phyloP scores from a whole-genome alignment of 2,329 filamentous ascomycete species.

The Cucurbitaria berberidis region DNA sequence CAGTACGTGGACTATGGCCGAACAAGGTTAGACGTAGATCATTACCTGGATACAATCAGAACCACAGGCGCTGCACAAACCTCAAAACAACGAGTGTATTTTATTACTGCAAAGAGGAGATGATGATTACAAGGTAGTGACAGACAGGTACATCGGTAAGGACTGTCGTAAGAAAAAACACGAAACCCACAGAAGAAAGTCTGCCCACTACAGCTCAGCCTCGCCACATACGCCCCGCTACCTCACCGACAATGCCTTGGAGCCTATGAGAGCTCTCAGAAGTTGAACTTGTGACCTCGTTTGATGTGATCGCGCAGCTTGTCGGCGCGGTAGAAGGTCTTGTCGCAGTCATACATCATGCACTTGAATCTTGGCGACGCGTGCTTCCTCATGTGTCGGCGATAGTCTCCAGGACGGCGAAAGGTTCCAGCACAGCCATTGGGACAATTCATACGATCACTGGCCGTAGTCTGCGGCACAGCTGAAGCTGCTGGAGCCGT shows the following conservation, averaged over 20 bases:
- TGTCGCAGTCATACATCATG: conserved; percentile 9
- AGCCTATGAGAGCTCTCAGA: background rate
- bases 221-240: background rate
- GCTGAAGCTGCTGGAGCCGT: background rate
- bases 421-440: conserved; percentile 12
- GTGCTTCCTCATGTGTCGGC: conserved; percentile 27
- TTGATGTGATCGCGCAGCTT: conserved; percentile 22
- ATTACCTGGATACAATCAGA: background rate
- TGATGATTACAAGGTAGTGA: background rate
- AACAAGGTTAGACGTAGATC: too few species aligned
- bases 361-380: conserved; percentile 5
- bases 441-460: conserved; percentile 1
- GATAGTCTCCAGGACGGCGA: conserved; percentile 17
- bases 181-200: background rate
- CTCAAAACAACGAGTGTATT: too few species aligned
- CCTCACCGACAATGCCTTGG: background rate
- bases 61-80: background rate
- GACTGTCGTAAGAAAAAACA: background rate
- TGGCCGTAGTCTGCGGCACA: background rate
- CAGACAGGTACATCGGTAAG: background rate
- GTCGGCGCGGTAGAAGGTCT: conserved; percentile 20
- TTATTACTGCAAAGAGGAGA: too few species aligned
- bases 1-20: too few species aligned
- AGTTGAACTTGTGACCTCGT: conserved; percentile 4
- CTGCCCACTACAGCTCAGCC: conserved; percentile 2